phyloP scores from a whole-genome alignment of 176 grass and related monocot genomes.

The Secale cereale region DNA sequence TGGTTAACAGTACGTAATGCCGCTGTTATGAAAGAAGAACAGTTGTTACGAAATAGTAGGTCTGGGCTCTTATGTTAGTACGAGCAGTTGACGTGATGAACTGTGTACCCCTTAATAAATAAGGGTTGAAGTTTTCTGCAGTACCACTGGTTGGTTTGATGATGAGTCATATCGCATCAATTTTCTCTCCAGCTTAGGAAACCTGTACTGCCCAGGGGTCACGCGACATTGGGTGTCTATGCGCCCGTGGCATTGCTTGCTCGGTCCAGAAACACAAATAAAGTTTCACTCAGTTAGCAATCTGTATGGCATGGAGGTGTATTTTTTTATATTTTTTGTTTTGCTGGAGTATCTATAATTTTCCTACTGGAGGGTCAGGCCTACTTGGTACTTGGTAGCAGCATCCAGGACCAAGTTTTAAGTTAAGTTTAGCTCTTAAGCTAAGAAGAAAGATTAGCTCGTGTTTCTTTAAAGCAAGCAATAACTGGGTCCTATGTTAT shows the following conservation, averaged over 20 bases:
- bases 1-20: neutral
- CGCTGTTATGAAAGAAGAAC: slow-evolving; percentile 14
- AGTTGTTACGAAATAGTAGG: neutral
- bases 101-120: slow-evolving; percentile 6
- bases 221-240: neutral
- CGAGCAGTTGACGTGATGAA: neutral
- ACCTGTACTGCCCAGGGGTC: neutral
- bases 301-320: neutral
- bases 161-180: slow-evolving; percentile 4
- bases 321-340: no score
- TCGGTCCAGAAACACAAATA: neutral
- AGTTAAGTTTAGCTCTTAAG: neutral
- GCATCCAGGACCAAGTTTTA: neutral
- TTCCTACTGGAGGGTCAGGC: no score
- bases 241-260: neutral
- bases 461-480: slow-evolving; percentile 14
- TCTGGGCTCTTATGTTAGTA: slow-evolving; percentile 7
- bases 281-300: neutral
- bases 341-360: no score
- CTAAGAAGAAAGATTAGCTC: neutral
- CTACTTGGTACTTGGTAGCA: neutral
- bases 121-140: neutral
- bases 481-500: neutral
- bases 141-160: neutral
- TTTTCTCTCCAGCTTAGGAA: neutral